Conservation (phyloP, 31 red algal genomes). For the Endocladia muricata region DNA sequence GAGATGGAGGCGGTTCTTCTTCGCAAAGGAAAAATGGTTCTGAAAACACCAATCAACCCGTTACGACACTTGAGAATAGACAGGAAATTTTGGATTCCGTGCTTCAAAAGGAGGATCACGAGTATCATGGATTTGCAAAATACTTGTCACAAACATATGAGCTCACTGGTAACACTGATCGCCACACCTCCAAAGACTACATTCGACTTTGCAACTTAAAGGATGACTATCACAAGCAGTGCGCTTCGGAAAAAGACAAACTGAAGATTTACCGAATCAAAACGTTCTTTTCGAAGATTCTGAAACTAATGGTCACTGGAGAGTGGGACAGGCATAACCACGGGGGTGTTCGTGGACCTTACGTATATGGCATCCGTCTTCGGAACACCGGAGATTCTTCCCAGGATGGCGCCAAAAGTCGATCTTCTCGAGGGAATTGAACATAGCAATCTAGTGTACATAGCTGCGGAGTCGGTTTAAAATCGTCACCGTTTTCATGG, state of each 20-base stretch:
- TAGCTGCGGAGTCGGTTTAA: no score
- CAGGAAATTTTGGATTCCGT: slow-evolving; percentile 51
- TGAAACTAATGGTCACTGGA: slow-evolving; percentile 95
- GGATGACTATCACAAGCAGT: slow-evolving; percentile 92
- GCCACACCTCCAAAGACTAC: slow-evolving; percentile 88
- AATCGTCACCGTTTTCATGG: no score
- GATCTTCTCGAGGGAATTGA: no score
- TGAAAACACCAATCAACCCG: not conserved
- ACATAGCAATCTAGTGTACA: no score
- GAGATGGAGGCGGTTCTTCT: not conserved
- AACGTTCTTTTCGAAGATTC: slow-evolving; percentile 78
- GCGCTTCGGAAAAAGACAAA: slow-evolving; percentile 61
- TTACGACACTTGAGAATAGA: slow-evolving; percentile 40
- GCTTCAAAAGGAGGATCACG: slow-evolving; percentile 46
- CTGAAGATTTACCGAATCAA: slow-evolving; percentile 98
- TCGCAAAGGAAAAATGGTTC: not conserved
- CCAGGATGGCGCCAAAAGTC: no score
- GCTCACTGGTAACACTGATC: slow-evolving; percentile 88
- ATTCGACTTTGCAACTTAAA: slow-evolving; percentile 96
- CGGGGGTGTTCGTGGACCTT: slow-evolving; percentile 97
- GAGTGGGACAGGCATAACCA: slow-evolving; percentile 99
- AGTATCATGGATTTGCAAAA: slow-evolving; percentile 72
- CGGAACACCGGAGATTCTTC: slow-evolving; percentile 21
- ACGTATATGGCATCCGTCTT: slow-evolving; percentile 88
- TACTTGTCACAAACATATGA: slow-evolving; percentile 74